Conservation (phyloP, 768 basidiomycete species). For the Mycena galopus region DNA sequence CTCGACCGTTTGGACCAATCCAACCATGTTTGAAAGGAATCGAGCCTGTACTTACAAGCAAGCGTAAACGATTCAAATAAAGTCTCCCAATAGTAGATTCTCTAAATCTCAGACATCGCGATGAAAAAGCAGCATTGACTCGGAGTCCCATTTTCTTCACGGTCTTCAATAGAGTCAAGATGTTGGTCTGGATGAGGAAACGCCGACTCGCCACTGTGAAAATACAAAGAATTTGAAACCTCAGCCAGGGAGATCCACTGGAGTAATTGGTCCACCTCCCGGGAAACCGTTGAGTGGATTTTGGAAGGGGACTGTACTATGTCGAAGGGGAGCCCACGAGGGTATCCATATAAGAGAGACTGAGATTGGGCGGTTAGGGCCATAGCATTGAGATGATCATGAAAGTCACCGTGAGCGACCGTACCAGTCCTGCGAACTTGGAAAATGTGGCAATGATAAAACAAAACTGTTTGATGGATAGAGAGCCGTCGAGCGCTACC, state of each 20-base stretch:
- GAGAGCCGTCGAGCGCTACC: not conserved
- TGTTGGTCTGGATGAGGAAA: not conserved
- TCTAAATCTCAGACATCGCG: not conserved
- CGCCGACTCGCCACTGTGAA: not conserved
- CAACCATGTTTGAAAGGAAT: no score
- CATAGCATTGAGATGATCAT: no score
- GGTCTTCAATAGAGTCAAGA: not conserved
- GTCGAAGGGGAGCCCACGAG: no score
- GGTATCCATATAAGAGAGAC: no score
- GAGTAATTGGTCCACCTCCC: not conserved
- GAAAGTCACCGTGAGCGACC: not conserved
- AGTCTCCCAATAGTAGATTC: not conserved
- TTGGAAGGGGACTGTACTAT: no score
- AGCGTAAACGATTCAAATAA: not conserved
- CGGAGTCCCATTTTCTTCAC: not conserved
- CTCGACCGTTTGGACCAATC: no score
- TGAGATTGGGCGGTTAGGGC: no score
- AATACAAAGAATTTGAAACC: not conserved
- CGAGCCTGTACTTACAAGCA: no score
- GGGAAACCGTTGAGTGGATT: not conserved
- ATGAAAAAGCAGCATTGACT: not conserved
- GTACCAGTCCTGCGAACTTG: not conserved
- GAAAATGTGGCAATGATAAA: not conserved
- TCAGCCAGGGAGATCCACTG: not conserved
- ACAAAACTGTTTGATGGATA: not conserved